Evolutionary conservation across 768 basidiomycete species (phyloP).

Genomic region (Stropharia rugosoannulata): DNA sequence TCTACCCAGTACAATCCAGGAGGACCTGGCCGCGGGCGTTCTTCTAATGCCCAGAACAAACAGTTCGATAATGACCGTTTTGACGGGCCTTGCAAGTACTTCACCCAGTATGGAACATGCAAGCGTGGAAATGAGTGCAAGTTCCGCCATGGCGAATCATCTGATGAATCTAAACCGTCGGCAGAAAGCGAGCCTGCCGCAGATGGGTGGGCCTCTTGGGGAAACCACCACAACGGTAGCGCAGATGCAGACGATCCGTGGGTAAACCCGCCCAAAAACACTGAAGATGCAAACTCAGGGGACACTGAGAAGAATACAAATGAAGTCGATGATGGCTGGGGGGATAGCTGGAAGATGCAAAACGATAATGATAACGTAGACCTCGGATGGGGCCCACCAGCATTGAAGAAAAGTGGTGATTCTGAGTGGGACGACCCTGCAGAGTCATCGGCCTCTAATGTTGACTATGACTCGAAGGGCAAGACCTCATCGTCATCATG

Average conservation of each 20-base stretch:
- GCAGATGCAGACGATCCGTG: background rate
- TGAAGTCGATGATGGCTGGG: background rate
- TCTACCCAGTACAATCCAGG: background rate
- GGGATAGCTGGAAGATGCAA: background rate
- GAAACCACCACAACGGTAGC: background rate
- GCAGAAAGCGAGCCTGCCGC: no score
- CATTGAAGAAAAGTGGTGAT: no score
- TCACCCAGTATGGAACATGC: conserved; percentile 19
- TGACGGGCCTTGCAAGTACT: conserved; percentile 23
- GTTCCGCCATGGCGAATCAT: conserved; percentile 19
- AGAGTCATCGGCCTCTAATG: no score
- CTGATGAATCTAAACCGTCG: background rate
- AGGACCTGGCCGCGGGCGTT: background rate
- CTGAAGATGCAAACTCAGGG: no score
- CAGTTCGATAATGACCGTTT: conserved; percentile 2
- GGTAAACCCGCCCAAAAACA: no score
- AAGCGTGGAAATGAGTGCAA: conserved; percentile 18
- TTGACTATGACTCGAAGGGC: no score
- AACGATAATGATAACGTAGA: background rate
- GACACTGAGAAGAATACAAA: background rate
- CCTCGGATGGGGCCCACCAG: conserved; percentile 11
- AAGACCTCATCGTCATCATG: no score
- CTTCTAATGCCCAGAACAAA: background rate
- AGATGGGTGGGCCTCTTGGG: background rate
- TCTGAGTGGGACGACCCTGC: no score